A percentile compares a stretch with the other conserved stretches of the same genome.
These are phyloP conservation scores for Cercospora sp. DNA, from an alignment of 2,329 filamentous ascomycete genomes.

Conservation along the genomic window DNA sequence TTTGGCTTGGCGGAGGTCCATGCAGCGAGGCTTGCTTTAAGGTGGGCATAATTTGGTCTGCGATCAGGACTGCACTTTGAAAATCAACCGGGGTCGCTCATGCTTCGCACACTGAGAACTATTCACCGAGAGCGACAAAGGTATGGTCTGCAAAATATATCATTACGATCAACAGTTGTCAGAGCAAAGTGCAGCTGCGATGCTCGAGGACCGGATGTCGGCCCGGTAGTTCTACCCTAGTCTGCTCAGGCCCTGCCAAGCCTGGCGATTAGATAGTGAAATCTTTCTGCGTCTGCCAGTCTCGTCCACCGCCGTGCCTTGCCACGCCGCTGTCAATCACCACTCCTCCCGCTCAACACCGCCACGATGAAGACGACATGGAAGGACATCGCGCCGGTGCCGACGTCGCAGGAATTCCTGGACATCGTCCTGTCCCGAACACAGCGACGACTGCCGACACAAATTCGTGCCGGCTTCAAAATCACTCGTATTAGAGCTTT, in stretches of 20 bases:
- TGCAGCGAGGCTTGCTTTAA: background rate
- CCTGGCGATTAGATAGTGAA: slow-evolving; percentile 2
- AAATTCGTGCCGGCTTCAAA: slow-evolving; percentile 94
- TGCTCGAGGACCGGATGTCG: background rate
- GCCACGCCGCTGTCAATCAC: slow-evolving; percentile 8
- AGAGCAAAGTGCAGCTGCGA: background rate
- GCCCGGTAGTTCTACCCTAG: background rate
- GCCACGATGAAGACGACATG: slow-evolving; percentile 59
- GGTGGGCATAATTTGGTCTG: background rate
- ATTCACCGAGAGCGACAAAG: background rate
- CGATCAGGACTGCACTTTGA: background rate
- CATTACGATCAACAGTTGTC: background rate
- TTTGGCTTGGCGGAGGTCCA: slow-evolving; percentile 1
- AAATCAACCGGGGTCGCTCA: background rate
- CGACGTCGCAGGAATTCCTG: slow-evolving; percentile 91
- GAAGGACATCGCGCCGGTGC: slow-evolving; percentile 57
- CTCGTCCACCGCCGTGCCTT: slow-evolving; percentile 7
- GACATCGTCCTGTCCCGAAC: slow-evolving; percentile 95
- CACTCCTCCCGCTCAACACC: slow-evolving; percentile 10
- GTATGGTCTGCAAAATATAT: background rate
- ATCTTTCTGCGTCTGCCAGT: slow-evolving; percentile 4
- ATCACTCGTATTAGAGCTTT: slow-evolving; percentile 92
- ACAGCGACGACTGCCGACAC: slow-evolving; percentile 87
- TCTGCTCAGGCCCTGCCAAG: background rate
- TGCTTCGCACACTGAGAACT: background rate